Conservation (phyloP, 768 basidiomycete genomes). For the Tulasnella sp. region DNA sequence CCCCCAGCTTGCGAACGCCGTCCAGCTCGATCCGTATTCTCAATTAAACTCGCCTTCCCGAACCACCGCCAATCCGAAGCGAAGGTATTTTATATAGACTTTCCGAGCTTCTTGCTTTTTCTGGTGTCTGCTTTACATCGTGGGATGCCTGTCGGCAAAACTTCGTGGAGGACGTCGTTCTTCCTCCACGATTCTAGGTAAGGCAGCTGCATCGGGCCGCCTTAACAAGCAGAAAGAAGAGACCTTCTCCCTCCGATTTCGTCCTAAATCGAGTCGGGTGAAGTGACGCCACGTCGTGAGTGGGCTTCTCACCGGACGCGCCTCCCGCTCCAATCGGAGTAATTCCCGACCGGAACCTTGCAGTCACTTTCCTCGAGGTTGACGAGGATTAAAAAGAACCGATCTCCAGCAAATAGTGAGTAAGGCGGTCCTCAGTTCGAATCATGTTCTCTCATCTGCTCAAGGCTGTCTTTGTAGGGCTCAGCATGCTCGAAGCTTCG, state of each 20-base stretch:
- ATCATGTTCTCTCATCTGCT: constrained; percentile 16
- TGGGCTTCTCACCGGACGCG: background rate
- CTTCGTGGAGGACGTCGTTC: background rate
- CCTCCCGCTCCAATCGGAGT: background rate
- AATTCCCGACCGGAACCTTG: background rate
- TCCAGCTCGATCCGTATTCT: background rate
- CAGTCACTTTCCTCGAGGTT: background rate
- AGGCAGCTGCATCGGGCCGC: background rate
- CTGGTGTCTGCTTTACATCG: background rate
- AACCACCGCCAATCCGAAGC: background rate
- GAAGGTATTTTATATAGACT: background rate
- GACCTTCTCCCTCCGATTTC: background rate
- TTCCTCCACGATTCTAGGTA: background rate
- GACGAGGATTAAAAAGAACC: background rate
- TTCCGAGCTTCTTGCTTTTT: background rate
- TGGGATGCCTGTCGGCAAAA: background rate
- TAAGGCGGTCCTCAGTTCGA: background rate
- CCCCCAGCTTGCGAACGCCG: background rate
- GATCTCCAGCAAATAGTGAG: background rate
- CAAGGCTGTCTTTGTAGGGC: background rate
- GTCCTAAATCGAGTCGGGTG: background rate
- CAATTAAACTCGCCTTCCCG: background rate
- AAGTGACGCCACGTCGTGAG: background rate
- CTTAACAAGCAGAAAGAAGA: background rate
- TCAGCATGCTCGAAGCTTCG: background rate